Base-by-base conservation (phyloP, 2,329 filamentous ascomycete genomes). In the Madurella fahalii region DNA sequence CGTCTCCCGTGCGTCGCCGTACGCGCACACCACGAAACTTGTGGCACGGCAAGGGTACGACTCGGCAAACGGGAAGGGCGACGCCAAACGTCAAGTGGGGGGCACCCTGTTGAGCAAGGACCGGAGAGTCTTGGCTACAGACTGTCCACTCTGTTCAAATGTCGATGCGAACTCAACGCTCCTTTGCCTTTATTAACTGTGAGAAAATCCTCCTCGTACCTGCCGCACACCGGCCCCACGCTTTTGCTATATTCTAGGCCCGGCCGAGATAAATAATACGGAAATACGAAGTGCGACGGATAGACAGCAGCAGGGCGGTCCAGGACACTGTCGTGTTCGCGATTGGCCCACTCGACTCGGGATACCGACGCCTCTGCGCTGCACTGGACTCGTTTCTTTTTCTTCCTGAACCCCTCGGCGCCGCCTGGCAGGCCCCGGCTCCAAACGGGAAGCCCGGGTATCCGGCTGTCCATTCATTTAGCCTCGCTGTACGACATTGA, bases 381-480 rank as follows among this genome's bases (percentile, higher is more conserved):
- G 8, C 41, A 16, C 16, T 43, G 17, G 18, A 7, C 12, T 43
- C 17, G 18, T 20, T 13, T 43, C 41, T 43, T 43, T 13, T 20
- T 20, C 41, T 25, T 17, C 18, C 18, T 37, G 9, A 15, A 11
- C 34, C 34, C 34, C 9, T 37, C 34, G 9, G 25, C 11, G 20
- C 25, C 43, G n/a, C 43, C 25, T 44, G 4, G 25, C 42, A 13
- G 31, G 31, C 20, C 43, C 20, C 43, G 16, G 25, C 25, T 18
- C 15, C 43, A 16, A 25, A 9, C 42, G 39, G 39, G 34, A 12
- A 34, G 32, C 34, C 30, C 13, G 42, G 20, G 31, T 16, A 55
- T 85, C 42, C 25, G 25, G 2, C 5, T 47, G 15, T 34, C 46
- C 34, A 18, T 9, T 43, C 42, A 30, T 40, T 34, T 41, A 25